phyloP scores from a whole-genome alignment of 1,284 basidiomycete species.

The Apiotrichum akiyoshidainum region DNA sequence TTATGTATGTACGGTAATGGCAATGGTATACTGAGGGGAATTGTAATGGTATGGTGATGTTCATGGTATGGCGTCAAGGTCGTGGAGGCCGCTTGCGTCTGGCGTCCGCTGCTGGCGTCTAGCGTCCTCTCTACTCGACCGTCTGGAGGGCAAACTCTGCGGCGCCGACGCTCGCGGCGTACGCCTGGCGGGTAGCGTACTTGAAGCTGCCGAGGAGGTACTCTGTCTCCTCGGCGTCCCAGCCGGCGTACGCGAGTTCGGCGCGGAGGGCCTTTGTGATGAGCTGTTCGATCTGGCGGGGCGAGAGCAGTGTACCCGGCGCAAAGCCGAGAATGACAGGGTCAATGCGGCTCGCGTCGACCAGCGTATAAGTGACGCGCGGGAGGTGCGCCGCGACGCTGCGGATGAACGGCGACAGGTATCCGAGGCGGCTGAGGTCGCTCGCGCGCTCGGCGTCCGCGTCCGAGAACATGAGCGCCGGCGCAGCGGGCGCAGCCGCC shows the following conservation, averaged over 20 bases:
- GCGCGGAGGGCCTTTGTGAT: background rate
- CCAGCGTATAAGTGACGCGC: background rate
- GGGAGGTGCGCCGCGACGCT: constrained; percentile 4
- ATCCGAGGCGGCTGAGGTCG: background rate
- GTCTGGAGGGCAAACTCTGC: constrained; percentile 1
- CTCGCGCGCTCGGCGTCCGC: constrained; percentile 6
- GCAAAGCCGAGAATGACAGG: constrained; percentile 2
- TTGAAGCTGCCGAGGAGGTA: background rate
- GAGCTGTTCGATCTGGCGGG: constrained; percentile 6
- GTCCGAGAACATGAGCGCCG: constrained; percentile 1
- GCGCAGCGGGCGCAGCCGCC: background rate
- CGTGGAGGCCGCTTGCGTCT: too few relatives aligned
- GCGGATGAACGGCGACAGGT: constrained; percentile 3
- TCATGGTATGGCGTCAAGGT: too few relatives aligned
- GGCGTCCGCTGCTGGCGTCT: too few relatives aligned
- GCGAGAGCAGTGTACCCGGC: background rate
- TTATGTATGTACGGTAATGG: background rate
- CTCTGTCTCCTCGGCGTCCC: background rate
- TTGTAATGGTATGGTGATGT: too few relatives aligned
- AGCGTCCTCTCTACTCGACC: background rate
- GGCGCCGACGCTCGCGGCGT: background rate
- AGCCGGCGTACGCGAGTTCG: background rate
- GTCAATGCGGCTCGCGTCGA: constrained; percentile 3
- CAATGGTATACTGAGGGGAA: too few relatives aligned
- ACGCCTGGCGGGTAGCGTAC: background rate